Evolutionary conservation across 108 stramenopile genomes (phyloP), one percentile per base, ranked within the genome.

Genomic region (Discostella stelligeroides): DNA sequence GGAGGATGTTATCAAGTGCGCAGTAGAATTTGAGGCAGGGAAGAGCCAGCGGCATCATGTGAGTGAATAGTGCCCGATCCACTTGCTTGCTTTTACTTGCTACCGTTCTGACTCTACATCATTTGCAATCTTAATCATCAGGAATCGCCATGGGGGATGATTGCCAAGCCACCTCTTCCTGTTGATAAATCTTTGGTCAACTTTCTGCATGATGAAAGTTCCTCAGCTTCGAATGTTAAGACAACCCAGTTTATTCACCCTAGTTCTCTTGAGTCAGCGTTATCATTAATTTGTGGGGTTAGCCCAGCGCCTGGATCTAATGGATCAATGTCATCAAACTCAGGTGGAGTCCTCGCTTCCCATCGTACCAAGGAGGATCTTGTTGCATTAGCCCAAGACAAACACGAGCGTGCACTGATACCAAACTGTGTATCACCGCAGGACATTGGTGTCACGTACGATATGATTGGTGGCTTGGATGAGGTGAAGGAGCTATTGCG

Each of bases 401-500:
- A 97, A 65, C 94, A 97, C 66, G 96, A 97, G 73, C 76, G 88
- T 14, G 94, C 95, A 1, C 76, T 97, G 0, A 62, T 92, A 8
- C 84, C 89, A 20, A 90, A 95, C 58, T 91, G 95, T 46, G 91
- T 94, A 18, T 79, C 75, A 3, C 92, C 96, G 4, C 86, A 88
- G 70, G 95, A 97, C 54, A 95, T 98, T 72, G 96, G 96, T 13
- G 97, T 98, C 29, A 95, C 95, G 4, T 98, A 96, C 59, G 96
- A 96, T 63, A 92, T 92, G 90, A 97, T 98, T 80, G 97, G 97
- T 11, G 97, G 97, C 21, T 78, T 98, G 24, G 68, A 73, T 6
- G 89, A 90, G 37, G 97, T 96, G 47, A 98, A 98, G 84, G 95
- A 96, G 67, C 71, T 96, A 56, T 84, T 98, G 47, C 87, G 96